Base-by-base conservation (phyloP, 2,329 filamentous ascomycete species). In the Didymella keratinophila region DNA sequence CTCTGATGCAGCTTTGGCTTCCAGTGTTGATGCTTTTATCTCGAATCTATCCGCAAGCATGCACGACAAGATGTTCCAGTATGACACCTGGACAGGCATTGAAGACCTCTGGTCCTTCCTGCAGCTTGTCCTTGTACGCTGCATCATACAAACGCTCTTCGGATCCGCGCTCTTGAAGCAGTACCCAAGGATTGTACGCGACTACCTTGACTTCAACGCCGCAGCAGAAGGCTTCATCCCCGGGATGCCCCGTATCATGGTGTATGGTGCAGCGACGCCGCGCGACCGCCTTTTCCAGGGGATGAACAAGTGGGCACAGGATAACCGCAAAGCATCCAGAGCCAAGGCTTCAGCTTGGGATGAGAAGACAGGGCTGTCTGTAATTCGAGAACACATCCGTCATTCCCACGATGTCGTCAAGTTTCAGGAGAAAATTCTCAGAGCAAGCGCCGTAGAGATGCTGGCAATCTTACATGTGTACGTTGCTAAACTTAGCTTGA, bases 31-130 rank as follows among this genome's bases (percentile, higher is more conserved):
- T n/a, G 42, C 46, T 8, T 73, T 72, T 41, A 58, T 66, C 25
- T 55, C 64, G 2, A 62, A 54, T 10, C 46, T 74, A 9, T 68
- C 68, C 7, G 51, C 56, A 8, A 71, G 63, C n/a, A 57, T 74
- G 44, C 54, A 70, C 27, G 65, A 69, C 18, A 73, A 73, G 49
- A 72, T 71, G 70, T 72, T 74, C 18, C 69, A 73, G 45, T 41
- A 61, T 6, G 58, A 62, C 14, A 63, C 46, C 18, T 75, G 72
- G 72, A 72, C 69, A 9, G 64, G 67, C 12, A 71, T 75, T 20
- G 69, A 73, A 52, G 70, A 75, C 25, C 34, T 71, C 3, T 73
- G 67, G 68, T 71, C 69, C 0, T 75, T 73, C 49, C 61, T 72
- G 18, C 65, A 70, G 48, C 65, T 68, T 43, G 67, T 71, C 2